Percentiles rank a stretch among this genome's conserved stretches.
phyloP scores from a whole-genome alignment of 1,139 yeast genomes.

The Saccharomyces uvarum region DNA sequence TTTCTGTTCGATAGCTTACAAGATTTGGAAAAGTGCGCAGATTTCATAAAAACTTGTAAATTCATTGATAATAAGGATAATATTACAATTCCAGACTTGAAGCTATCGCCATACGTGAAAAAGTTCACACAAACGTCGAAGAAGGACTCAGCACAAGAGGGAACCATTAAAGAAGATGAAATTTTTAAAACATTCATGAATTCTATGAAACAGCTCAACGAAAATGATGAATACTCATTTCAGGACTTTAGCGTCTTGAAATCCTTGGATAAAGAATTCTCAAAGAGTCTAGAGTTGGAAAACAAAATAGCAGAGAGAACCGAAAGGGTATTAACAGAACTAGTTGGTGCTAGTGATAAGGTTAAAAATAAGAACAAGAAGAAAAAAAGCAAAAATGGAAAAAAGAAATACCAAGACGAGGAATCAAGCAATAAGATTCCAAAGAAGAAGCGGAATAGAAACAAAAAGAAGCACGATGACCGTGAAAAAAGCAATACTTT shows the following conservation, averaged over 20 bases:
- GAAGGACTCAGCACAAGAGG: conserved; percentile 13
- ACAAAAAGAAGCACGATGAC: conserved; percentile 2
- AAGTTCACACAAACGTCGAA: conserved; percentile 10
- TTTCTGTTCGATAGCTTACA: conserved; percentile 19
- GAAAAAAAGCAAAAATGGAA: conserved; percentile 12
- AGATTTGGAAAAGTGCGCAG: conserved; percentile 13
- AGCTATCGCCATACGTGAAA: conserved; percentile 24
- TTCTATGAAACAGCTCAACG: conserved; percentile 18
- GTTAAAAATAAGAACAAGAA: conserved; percentile 12
- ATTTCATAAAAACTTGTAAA: conserved; percentile 11
- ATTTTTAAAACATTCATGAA: conserved; percentile 25
- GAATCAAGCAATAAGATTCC: conserved; percentile 7
- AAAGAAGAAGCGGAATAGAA: conserved; percentile 11
- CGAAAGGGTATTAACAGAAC: conserved; percentile 17
- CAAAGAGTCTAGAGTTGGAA: conserved; percentile 14
- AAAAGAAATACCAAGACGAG: conserved; percentile 5
- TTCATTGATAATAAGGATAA: conserved; percentile 27
- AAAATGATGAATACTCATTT: conserved; percentile 17
- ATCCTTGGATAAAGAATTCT: conserved; percentile 24
- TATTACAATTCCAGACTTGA: conserved; percentile 17
- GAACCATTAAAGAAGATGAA: conserved; percentile 22
- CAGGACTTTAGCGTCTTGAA: conserved; percentile 23
- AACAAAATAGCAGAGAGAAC: conserved; percentile 12
- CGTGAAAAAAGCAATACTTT: not conserved
- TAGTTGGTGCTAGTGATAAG: conserved; percentile 17